phyloP scores from a whole-genome alignment of 805 yeast genomes.

The Hanseniaspora opuntiae region DNA sequence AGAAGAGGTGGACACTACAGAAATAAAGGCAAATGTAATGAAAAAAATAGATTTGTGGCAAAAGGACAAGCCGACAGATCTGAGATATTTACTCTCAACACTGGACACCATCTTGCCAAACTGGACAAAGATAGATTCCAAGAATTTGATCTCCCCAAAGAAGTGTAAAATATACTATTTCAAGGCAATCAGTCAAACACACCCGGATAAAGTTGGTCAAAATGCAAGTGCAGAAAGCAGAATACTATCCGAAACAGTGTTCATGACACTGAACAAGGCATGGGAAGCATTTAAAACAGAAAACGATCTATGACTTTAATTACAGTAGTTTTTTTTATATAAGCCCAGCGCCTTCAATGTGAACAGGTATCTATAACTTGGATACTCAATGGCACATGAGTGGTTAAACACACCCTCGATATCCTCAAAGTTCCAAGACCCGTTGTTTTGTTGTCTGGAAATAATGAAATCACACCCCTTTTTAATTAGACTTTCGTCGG shows the following conservation, averaged over 20 bases:
- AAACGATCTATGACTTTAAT: conserved; percentile 30
- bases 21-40: conserved; percentile 51
- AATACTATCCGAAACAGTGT: conserved; percentile 77
- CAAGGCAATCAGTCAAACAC: conserved; percentile 82
- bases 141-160: conserved; percentile 76
- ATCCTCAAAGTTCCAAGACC: conserved; percentile 75
- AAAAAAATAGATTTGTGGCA: conserved; percentile 49
- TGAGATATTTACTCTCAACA: conserved; percentile 62
- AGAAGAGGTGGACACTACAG: conserved; percentile 44
- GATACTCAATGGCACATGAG: conserved; percentile 86
- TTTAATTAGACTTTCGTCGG: conserved; percentile 47
- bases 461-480: conserved; percentile 52
- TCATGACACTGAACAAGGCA: conserved; percentile 68
- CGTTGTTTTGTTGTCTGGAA: conserved; percentile 47
- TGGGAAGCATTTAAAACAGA: conserved; percentile 72
- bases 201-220: conserved; percentile 68
- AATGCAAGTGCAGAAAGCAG: conserved; percentile 50
- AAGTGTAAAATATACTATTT: conserved; percentile 76
- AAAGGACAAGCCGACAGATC: conserved; percentile 61
- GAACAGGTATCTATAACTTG: conserved; percentile 78
- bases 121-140: conserved; percentile 54
- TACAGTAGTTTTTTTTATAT: conserved; percentile 24
- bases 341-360: conserved; percentile 88
- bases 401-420: conserved; percentile 96
- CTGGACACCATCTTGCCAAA: conserved; percentile 48